Percentiles rank a stretch among this genome's conserved stretches.
Conservation (phyloP, 306 rosid genomes). For the Castanopsis chinensis region DNA sequence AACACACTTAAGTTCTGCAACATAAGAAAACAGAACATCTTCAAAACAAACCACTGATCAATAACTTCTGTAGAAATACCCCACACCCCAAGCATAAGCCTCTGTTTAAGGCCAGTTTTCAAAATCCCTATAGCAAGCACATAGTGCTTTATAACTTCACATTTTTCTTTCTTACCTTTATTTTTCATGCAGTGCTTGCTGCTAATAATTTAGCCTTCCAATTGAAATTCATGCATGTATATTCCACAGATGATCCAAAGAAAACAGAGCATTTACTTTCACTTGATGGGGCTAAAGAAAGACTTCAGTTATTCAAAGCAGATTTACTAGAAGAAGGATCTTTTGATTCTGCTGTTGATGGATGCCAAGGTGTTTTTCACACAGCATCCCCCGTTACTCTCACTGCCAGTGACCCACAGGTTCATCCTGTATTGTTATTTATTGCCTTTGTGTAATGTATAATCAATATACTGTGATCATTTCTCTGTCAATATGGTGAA, state of each 20-base stretch:
- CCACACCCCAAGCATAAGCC: too few species aligned
- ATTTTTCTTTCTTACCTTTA: too few species aligned
- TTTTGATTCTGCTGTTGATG: conserved; percentile 27
- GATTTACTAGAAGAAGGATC: conserved; percentile 32
- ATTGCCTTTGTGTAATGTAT: not conserved
- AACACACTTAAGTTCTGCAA: too few species aligned
- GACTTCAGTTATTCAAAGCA: conserved; percentile 34
- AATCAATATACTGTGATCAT: not conserved
- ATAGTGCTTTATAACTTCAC: too few species aligned
- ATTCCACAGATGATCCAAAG: conserved; percentile 19
- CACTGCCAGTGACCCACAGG: conserved; percentile 28
- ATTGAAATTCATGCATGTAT: not conserved
- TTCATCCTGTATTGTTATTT: not conserved
- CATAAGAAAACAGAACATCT: too few species aligned
- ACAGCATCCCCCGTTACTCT: conserved; percentile 25
- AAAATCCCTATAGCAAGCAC: too few species aligned
- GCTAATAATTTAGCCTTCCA: too few species aligned
- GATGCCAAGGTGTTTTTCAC: conserved; percentile 34
- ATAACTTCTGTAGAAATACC: too few species aligned
- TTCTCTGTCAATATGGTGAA: not conserved
- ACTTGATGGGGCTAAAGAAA: conserved; percentile 37
- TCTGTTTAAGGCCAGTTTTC: too few species aligned
- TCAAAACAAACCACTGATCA: too few species aligned
- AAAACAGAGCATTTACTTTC: conserved; percentile 29
- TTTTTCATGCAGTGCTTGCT: too few species aligned